Evolutionary conservation across 805 yeast species (phyloP), one percentile per base, ranked within the genome.

Genomic region (Hanseniaspora thailandica): DNA sequence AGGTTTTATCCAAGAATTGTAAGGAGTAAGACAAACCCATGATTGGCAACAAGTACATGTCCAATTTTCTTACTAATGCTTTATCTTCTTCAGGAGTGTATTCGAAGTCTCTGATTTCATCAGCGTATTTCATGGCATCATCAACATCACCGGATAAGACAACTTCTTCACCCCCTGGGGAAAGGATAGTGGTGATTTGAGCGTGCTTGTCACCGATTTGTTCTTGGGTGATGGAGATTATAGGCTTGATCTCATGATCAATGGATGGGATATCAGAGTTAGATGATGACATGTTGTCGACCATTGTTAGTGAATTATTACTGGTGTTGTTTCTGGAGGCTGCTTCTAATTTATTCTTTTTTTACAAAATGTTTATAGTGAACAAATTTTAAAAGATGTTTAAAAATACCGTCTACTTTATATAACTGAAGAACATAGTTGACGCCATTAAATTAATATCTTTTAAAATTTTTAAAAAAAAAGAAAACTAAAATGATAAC

Each of bases 1-100:
- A 67, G 20, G 69, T 65, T 61, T 81, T 81, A 65, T 81, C 86
- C 80, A 81, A 76, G 57, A 70, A 76, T 63, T 79, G 84, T 20
- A 74, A 63, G 13, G 76, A 70, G 63, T 76, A 76, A 25, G 76
- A 59, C 23, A 72, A 54, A 57, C 75, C 72, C 65, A 80, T 67
- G 50, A 78, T 55, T 1, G 84, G 80, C 59, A 77, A 63, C 57
- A 80, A 57, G 55, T 63, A 71, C 19, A 71, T 43, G 60, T 80
- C 84, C 25, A 78, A 73, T 59, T 79, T 81, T 59, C 78, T 60
- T 56, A 69, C 59, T 41, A 74, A 61, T 54, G 59, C 64, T 48
- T 62, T 63, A 46, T 66, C 72, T 50, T 62, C 67, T 58, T 62
- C 67, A 44, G 62, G 63, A 2, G 65, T 67, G 9, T 69, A 48